phyloP scores from a whole-genome alignment of 2,329 filamentous ascomycete genomes.

The Trichoderma polysporum region DNA sequence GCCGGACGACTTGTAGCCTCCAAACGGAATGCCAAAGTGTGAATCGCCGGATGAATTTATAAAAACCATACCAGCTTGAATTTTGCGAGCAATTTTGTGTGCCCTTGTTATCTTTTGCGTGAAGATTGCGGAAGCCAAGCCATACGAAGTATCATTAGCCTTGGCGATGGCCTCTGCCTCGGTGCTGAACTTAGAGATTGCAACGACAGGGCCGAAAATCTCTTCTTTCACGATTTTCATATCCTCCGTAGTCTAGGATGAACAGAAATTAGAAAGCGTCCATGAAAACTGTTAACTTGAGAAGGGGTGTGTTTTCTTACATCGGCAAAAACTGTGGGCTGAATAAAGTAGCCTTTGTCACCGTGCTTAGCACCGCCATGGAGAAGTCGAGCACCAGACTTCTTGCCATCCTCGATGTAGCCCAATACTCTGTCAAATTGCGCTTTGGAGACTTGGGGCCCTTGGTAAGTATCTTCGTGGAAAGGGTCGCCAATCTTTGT shows the following conservation, averaged over 20 bases:
- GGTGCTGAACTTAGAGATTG: slow-evolving; percentile 46
- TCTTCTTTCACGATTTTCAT: slow-evolving; percentile 29
- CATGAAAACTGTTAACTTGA: not conserved
- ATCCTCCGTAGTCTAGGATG: slow-evolving; percentile 12
- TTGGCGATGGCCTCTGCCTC: slow-evolving; percentile 51
- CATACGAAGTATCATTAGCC: slow-evolving; percentile 51
- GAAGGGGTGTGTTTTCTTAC: slow-evolving; percentile 12
- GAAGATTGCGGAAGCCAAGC: slow-evolving; percentile 33
- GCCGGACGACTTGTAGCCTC: slow-evolving; percentile 36
- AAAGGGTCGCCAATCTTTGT: slow-evolving; percentile 24
- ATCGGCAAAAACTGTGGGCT: slow-evolving; percentile 67
- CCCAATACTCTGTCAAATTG: slow-evolving; percentile 39
- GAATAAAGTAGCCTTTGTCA: slow-evolving; percentile 64
- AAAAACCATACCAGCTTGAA: slow-evolving; percentile 68
- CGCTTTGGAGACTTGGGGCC: slow-evolving; percentile 63
- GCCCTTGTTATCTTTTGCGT: slow-evolving; percentile 33
- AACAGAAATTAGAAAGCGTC: not conserved
- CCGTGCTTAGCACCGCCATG: slow-evolving; percentile 55
- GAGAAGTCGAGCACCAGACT: slow-evolving; percentile 70
- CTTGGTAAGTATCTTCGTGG: slow-evolving; percentile 25
- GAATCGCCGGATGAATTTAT: slow-evolving; percentile 46
- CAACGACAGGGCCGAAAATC: slow-evolving; percentile 39
- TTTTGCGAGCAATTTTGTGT: slow-evolving; percentile 44
- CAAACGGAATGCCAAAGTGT: slow-evolving; percentile 34
- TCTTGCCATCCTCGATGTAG: slow-evolving; percentile 59